These are phyloP conservation scores for Tillandsia leiboldiana DNA, from an alignment of 176 grass and related monocot species.

Conservation along the genomic window DNA sequence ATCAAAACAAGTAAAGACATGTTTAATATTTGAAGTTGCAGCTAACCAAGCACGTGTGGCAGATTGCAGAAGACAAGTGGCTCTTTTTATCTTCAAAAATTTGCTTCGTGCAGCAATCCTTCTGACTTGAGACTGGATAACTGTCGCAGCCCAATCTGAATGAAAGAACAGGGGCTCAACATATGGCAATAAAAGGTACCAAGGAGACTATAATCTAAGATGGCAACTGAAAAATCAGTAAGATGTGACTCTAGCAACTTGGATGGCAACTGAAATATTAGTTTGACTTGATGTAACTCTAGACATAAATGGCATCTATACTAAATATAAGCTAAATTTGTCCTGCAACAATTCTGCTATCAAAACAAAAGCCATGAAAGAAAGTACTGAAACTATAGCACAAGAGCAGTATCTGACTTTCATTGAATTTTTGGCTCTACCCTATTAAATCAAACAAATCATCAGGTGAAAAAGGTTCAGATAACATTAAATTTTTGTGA, in stretches of 20 bases:
- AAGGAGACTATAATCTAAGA: background rate
- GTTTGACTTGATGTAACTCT: no score
- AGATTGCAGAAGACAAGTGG: constrained; percentile 39
- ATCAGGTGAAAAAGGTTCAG: no score
- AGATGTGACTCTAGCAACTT: background rate
- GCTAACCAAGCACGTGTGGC: constrained; percentile 33
- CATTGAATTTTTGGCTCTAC: no score
- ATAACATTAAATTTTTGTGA: no score
- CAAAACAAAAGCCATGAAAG: no score
- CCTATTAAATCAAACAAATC: no score
- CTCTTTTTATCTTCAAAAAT: constrained; percentile 27
- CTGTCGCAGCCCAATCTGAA: constrained; percentile 36
- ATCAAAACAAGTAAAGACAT: background rate
- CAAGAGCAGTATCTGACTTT: no score
- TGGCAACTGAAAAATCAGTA: background rate
- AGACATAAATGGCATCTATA: no score
- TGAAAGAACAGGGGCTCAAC: constrained; percentile 7
- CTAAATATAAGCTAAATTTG: no score
- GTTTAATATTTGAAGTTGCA: constrained; percentile 14
- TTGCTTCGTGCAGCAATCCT: constrained; percentile 27
- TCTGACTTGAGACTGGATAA: constrained; percentile 36
- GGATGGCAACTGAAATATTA: no score
- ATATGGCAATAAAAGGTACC: background rate
- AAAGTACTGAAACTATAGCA: no score
- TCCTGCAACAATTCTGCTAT: no score